A percentile compares a stretch with the other conserved stretches of the same genome.
Evolutionary conservation across 768 basidiomycete species (phyloP).

Genomic region (Terana coerulea): DNA sequence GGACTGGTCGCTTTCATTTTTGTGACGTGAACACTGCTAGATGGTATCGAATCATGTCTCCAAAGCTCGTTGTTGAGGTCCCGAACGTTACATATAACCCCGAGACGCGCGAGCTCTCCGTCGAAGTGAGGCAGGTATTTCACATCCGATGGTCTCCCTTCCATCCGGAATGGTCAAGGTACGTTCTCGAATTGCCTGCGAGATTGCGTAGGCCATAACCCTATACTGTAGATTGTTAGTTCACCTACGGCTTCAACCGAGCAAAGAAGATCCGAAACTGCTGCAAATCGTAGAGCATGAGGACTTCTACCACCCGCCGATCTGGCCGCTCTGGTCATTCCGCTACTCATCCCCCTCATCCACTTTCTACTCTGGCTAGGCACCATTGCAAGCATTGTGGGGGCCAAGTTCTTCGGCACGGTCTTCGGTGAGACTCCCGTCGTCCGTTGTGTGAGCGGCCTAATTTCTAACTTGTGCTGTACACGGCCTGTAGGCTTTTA

Average conservation of each 20-base stretch:
- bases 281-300: slow-evolving; percentile 52
- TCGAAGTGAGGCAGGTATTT: slow-evolving; percentile 55
- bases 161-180: too few species aligned
- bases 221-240: slow-evolving; percentile 38
- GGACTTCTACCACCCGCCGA: slow-evolving; percentile 60
- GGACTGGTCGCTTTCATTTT: slow-evolving; percentile 34
- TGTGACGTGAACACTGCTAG: too few species aligned
- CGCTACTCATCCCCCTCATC: slow-evolving; percentile 37
- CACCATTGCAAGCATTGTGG: slow-evolving; percentile 20
- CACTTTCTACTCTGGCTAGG: slow-evolving; percentile 27
- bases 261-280: slow-evolving; percentile 32
- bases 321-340: slow-evolving; percentile 39
- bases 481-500: too few species aligned
- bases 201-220: too few species aligned
- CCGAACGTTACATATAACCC: slow-evolving; percentile 46
- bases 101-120: slow-evolving; percentile 34
- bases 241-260: slow-evolving; percentile 51
- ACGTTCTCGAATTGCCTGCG: too few species aligned
- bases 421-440: too few species aligned
- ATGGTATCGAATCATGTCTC: slow-evolving; percentile 65
- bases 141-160: slow-evolving; percentile 45
- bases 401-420: too few species aligned
- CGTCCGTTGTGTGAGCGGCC: too few species aligned
- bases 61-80: slow-evolving; percentile 39
- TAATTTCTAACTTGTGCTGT: too few species aligned